Evolutionary conservation across 2,329 filamentous ascomycete species (phyloP).

Genomic region (Colletotrichum destructivum): DNA sequence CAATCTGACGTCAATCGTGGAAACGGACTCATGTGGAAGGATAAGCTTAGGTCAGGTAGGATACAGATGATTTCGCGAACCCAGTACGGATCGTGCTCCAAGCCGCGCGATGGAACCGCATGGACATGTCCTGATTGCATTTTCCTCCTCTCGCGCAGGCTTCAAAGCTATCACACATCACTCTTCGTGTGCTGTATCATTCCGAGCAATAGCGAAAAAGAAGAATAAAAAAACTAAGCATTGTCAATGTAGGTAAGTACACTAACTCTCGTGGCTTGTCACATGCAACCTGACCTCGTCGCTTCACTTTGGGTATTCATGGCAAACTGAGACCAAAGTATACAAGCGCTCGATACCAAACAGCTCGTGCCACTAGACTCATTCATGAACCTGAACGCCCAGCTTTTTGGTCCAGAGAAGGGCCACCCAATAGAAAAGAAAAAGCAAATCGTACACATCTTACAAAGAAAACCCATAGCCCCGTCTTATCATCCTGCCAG

Average conservation of each 20-base stretch:
- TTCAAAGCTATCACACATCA: background rate
- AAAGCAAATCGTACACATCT: conserved; percentile 29
- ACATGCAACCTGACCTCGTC: conserved; percentile 12
- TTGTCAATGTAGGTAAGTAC: background rate
- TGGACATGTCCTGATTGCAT: background rate
- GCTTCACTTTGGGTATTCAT: conserved; percentile 37
- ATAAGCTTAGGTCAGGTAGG: background rate
- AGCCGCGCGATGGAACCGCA: background rate
- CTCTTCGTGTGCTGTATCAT: background rate
- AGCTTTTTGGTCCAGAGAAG: conserved; percentile 40
- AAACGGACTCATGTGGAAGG: conserved; percentile 11
- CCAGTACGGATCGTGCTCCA: conserved; percentile 7
- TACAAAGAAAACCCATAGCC: conserved; percentile 36
- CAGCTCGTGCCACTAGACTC: conserved; percentile 17
- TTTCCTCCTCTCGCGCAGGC: background rate
- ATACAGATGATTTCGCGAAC: background rate
- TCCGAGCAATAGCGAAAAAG: background rate
- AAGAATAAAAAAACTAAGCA: background rate
- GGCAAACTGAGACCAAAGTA: conserved; percentile 37
- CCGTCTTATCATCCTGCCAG: conserved; percentile 6
- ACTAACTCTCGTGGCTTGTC: background rate
- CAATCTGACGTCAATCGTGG: conserved; percentile 38
- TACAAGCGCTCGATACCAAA: conserved; percentile 17
- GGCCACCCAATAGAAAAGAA: background rate
- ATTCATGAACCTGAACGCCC: conserved; percentile 40